Conservation (phyloP, 805 yeast species). For the Candida saitoana region DNA sequence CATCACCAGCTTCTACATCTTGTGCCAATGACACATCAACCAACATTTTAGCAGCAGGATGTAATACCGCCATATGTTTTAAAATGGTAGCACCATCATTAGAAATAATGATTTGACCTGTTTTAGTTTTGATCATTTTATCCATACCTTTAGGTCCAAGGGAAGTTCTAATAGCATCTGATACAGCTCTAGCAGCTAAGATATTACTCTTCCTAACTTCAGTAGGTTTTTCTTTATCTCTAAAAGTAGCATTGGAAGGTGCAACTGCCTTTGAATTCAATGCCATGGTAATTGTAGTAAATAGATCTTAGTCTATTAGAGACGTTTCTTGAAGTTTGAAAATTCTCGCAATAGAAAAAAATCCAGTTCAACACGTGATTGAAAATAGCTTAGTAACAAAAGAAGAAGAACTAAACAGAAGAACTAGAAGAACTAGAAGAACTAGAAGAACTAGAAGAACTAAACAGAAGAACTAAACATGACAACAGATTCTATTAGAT, state of each 20-base stretch:
- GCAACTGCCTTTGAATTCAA: conserved; percentile 5
- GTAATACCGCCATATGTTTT: conserved; percentile 96
- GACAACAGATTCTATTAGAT: conserved; percentile 22
- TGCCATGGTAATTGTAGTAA: no score
- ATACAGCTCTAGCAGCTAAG: conserved; percentile 89
- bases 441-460: no score
- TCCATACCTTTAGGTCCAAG: conserved; percentile 99
- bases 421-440: no score
- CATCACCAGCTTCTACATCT: conserved; percentile 99
- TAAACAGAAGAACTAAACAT: not conserved
- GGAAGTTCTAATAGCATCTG: conserved; percentile 92
- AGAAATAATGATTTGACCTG: conserved; percentile 89
- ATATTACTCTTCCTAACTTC: conserved; percentile 89
- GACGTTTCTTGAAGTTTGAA: no score
- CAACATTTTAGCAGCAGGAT: conserved; percentile 96
- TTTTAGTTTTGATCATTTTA: conserved; percentile 93
- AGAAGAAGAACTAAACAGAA: no score
- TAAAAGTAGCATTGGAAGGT: conserved; percentile 83
- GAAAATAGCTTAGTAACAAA: no score
- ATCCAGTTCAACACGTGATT: not conserved
- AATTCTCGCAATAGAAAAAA: not conserved
- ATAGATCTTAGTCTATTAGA: no score
- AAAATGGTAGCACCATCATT: conserved; percentile 98
- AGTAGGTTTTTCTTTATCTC: conserved; percentile 90
- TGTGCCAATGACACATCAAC: conserved; percentile 97